Base-by-base conservation (phyloP, 1,284 basidiomycete genomes). In the Cryptococcus sp. region DNA sequence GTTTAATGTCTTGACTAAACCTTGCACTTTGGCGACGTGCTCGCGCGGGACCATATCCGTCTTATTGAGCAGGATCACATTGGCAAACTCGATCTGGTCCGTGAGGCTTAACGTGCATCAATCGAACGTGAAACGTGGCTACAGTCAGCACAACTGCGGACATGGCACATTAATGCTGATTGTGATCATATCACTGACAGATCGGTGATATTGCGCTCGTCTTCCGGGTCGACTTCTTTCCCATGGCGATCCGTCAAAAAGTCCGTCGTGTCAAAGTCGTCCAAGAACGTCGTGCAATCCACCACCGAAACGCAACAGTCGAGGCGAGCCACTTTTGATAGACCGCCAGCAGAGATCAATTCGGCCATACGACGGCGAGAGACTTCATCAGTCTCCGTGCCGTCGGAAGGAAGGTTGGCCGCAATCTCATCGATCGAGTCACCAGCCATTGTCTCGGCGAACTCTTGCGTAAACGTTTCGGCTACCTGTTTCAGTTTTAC, bases 151-250 rank as follows among this genome's bases (percentile, higher is more conserved):
- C 10, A 29, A 22, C 4, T 19, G 25, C n/a, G n/a, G n/a, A n/a
- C n/a, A n/a, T n/a, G n/a, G n/a, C n/a, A n/a, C n/a, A n/a, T n/a
- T n/a, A n/a, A n/a, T n/a, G n/a, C n/a, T n/a, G n/a, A n/a, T n/a
- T n/a, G n/a, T n/a, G n/a, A n/a, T n/a, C n/a, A n/a, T n/a, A n/a
- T n/a, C 20, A 59, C 68, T 55, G 44, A 73, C 55, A 81, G 70
- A 58, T 81, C 80, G 11, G 74, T 74, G 55, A 82, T 79, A 62
- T 80, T 81, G 23, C 79, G 67, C 63, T 81, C 80, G 64, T 81
- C 80, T 54, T 81, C 78, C 23, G 72, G 71, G 22, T 66, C 71
- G n/a, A 79, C 77, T 15, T 76, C 69, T 22, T 67, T 62, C 15
- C 65, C 65, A 48, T 66, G 61, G 17, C 80, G 69, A 63, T 81